Evolutionary conservation across 1,139 yeast species (phyloP).

Genomic region (Kurtzmaniella quercitrusa): DNA sequence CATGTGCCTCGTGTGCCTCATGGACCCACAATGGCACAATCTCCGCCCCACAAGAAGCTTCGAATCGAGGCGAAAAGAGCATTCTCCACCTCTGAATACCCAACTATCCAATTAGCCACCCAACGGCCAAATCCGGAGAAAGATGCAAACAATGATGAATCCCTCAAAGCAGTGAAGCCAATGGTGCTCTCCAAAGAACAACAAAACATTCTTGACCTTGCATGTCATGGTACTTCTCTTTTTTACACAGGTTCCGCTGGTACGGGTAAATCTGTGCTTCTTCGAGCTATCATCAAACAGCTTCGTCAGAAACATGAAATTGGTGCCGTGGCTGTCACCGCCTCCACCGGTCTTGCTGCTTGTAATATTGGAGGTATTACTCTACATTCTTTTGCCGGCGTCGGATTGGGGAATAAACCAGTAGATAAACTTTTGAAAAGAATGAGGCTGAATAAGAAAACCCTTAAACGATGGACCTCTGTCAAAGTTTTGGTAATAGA

Average conservation of each 20-base stretch:
- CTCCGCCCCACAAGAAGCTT: background rate
- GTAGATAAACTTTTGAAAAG: constrained; percentile 44
- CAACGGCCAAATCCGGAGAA: background rate
- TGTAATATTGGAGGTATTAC: constrained; percentile 89
- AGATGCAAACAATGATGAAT: background rate
- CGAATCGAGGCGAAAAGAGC: background rate
- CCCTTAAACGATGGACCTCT: constrained; percentile 56
- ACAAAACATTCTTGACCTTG: constrained; percentile 34
- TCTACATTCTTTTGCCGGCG: constrained; percentile 80
- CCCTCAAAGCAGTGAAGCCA: constrained; percentile 28
- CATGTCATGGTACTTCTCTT: constrained; percentile 46
- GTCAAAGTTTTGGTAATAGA: constrained; percentile 71
- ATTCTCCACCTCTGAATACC: constrained; percentile 1
- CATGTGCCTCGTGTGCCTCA: background rate
- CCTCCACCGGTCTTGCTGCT: constrained; percentile 91
- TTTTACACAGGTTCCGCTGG: constrained; percentile 97
- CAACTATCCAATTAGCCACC: constrained; percentile 1
- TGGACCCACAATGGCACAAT: background rate
- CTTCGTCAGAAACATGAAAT: constrained; percentile 44
- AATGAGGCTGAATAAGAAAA: constrained; percentile 51
- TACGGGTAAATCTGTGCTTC: constrained; percentile 83
- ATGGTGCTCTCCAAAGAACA: constrained; percentile 39
- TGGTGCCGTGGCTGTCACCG: constrained; percentile 74
- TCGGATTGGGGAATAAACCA: constrained; percentile 60
- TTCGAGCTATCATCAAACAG: constrained; percentile 64